Evolutionary conservation across 345 rosid species (phyloP), one percentile per base, ranked within the genome.

Genomic region (Hibiscus tridactylites): DNA sequence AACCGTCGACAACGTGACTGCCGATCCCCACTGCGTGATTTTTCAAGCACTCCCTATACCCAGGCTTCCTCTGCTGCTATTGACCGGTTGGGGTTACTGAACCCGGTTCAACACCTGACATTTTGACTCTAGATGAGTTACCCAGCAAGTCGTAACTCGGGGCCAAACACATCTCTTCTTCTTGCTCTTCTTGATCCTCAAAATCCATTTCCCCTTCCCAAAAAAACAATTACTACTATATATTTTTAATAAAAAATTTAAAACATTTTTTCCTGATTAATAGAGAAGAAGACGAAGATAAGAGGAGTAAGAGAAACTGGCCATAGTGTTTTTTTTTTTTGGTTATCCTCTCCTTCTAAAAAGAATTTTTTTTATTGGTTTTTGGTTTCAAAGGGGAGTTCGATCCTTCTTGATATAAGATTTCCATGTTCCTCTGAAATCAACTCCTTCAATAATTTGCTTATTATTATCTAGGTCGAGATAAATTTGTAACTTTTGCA

Each of bases 1-100:
- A 90, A 8, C 96, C 96, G 63, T 90, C 96, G 12, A 90, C 81
- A 56, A 91, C 93, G 73, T 90, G 96, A 10, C 91, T 93, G 4
- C 91, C 93, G 62, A 90, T 81, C 71, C 79, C 85, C 46, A 90
- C 88, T 13, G 93, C 96, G 49, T 90, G 93, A 75, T 90, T 90
- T 84, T 87, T 90, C 31, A 85, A 76, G 60, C 96, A 90, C 84
- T 90, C 93, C 49, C 86, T 82, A 83, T 88, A 90, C 71, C 86
- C 81, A 26, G 77, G 74, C 78, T 79, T 80, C 70, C 73, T 26
- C 68, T 61, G 10, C 37, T 66, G 19, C 44, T 3, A 77, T 49
- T 47, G 83, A 53, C 68, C 73, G 71, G 58, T 66, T 47, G 57
- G 70, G 26, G 70, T 66, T 47, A 66, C 29, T 7, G 57, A 26